phyloP scores from a whole-genome alignment of 2,329 filamentous ascomycete species.

The Verticillium longisporum region DNA sequence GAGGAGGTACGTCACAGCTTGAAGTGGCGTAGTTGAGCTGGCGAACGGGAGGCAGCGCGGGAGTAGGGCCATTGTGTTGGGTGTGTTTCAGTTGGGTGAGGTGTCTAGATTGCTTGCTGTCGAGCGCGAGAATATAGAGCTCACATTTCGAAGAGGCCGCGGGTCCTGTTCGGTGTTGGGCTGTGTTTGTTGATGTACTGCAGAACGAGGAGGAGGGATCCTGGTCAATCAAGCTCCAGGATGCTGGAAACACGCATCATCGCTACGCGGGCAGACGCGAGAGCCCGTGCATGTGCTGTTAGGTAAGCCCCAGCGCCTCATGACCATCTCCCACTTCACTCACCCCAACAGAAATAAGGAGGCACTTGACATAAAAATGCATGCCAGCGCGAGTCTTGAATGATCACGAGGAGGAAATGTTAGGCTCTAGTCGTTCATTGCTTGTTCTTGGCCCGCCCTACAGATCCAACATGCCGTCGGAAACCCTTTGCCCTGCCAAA shows the following conservation, averaged over 20 bases:
- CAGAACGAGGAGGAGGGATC: neutral
- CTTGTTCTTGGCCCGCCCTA: neutral
- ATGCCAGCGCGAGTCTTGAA: neutral
- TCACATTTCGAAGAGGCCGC: neutral
- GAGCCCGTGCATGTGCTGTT: neutral
- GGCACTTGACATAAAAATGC: neutral
- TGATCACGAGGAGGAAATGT: neutral
- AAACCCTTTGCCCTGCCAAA: neutral
- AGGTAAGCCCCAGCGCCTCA: neutral
- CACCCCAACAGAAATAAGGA: no score
- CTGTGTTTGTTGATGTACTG: neutral
- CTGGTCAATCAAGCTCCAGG: neutral
- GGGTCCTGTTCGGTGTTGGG: neutral
- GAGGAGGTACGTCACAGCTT: constrained; percentile 69
- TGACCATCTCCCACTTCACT: neutral
- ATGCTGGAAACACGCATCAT: neutral
- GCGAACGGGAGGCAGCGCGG: constrained; percentile 50
- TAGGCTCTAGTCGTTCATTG: neutral
- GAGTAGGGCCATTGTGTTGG: constrained; percentile 14
- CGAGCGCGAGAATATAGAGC: neutral
- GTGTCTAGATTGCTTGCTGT: neutral
- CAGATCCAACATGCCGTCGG: neutral
- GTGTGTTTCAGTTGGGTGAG: neutral
- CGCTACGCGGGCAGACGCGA: neutral
- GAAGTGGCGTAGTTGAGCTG: constrained; percentile 49